Evolutionary conservation across 2,329 filamentous ascomycete species (phyloP), one percentile per base, ranked within the genome.

Genomic region (Pyricularia pennisetigena): DNA sequence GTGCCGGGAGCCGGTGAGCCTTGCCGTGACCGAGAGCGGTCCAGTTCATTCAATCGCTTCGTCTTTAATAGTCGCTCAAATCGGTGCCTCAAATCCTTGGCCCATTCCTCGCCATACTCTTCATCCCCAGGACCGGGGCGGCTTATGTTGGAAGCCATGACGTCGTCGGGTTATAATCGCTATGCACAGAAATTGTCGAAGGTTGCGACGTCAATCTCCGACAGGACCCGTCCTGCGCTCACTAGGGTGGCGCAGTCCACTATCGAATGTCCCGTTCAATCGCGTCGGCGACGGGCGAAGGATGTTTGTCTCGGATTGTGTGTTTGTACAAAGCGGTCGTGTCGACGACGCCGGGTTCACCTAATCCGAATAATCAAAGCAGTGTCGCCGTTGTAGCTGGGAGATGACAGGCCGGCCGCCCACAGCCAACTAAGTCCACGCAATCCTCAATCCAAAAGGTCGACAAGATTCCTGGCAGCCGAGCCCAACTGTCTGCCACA

Each of bases 21-120:
- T 57, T 83, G 84, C 35, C 83, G 82, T 41, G 86, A 84, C 70
- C 85, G 83, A 41, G 88, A 87, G 72, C 88, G 86, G 73, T 90
- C 88, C 66, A 97, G 84, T 71, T 94, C 91, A 77, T 92, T 94
- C 83, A 97, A 88, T 78, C 93, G 88, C 82, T 92, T 94, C 69
- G 91, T 93, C 77, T 92, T 90, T 75, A 98, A 84, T 70, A 97
- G 82, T 71, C 93, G 90, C 77, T 97, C 92, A 78, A 97, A 97
- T 75, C 93, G 90, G 74, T 90, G 82, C 67, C 91, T 90, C 74
- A 98, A 82, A 69, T 93, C 91, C 74, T 87, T 85, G 29, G 93
- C 92, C 88, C 89, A 92, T 74, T 86, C 85, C 75, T 93, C 90
- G 75, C 90, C 89, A 74, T 87, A 86, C 7, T 83, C 80, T 57